Percentiles rank a stretch among this genome's conserved stretches.
Evolutionary conservation across 2,329 filamentous ascomycete species (phyloP).

Genomic region (Hymenoscyphus repandus): DNA sequence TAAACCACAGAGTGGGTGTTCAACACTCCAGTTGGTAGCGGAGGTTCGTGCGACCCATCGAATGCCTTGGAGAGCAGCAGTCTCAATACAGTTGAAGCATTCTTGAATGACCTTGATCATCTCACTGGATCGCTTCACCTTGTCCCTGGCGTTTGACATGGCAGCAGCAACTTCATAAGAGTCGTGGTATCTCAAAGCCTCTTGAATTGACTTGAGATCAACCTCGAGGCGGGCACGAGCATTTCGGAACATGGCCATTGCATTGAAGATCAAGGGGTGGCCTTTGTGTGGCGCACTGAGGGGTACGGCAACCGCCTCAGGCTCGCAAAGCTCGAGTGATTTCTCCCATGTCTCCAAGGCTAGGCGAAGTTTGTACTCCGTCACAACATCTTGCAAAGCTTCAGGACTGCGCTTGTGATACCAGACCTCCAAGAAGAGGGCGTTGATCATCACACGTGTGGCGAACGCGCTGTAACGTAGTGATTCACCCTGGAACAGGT

Average conservation of each 20-base stretch:
- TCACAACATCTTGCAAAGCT: constrained; percentile 92
- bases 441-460: constrained; percentile 97
- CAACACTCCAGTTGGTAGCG: constrained; percentile 97
- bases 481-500: constrained; percentile 87
- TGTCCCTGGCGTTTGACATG: constrained; percentile 91
- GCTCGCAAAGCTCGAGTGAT: constrained; percentile 87
- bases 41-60: constrained; percentile 98
- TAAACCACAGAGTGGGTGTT: constrained; percentile 93
- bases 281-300: constrained; percentile 93
- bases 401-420: constrained; percentile 99
- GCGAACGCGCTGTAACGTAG: constrained; percentile 94
- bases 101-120: constrained; percentile 99
- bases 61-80: constrained; percentile 87
- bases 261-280: constrained; percentile 95
- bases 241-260: constrained; percentile 94
- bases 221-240: constrained; percentile 88
- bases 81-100: constrained; percentile 97
- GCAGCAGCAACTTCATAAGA: constrained; percentile 94
- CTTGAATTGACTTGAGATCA: constrained; percentile 87
- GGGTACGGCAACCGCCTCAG: constrained; percentile 81
- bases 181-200: constrained; percentile 93
- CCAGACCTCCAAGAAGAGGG: constrained; percentile 96
- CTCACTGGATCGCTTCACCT: constrained; percentile 89
- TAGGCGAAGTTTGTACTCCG: constrained; percentile 93
- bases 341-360: constrained; percentile 99